phyloP scores from a whole-genome alignment of 441 rosid species.

The Erysimum cheiri region DNA sequence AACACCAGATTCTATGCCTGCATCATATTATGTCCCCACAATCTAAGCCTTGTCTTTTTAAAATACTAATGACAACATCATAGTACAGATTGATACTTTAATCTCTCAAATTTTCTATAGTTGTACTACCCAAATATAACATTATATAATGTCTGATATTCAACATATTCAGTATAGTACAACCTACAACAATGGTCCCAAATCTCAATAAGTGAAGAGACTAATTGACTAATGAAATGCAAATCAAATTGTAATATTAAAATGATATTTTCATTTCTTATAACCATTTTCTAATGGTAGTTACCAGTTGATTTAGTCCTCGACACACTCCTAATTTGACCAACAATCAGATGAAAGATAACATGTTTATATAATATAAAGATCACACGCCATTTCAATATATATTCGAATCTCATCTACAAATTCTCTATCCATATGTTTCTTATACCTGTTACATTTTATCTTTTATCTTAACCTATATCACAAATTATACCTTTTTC shows the following conservation, averaged over 20 bases:
- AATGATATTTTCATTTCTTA: constrained; percentile 22
- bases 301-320: constrained; percentile 5
- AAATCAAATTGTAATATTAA: constrained; percentile 32
- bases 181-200: constrained; percentile 45
- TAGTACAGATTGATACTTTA: constrained; percentile 34
- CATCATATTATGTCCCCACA: constrained; percentile 44
- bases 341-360: too few species aligned
- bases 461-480: constrained; percentile 25
- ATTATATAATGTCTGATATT: constrained; percentile 29
- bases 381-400: constrained; percentile 32
- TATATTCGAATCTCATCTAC: constrained; percentile 18
- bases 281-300: constrained; percentile 8
- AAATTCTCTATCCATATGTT: constrained; percentile 12
- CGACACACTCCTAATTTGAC: constrained; percentile 20
- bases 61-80: constrained; percentile 34
- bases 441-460: constrained; percentile 9
- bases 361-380: too few species aligned
- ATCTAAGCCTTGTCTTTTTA: constrained; percentile 11
- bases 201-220: constrained; percentile 35
- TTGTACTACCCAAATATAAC: not conserved
- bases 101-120: constrained; percentile 3
- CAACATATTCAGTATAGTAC: constrained; percentile 37
- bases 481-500: constrained; percentile 27
- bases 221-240: constrained; percentile 26
- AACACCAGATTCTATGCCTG: constrained; percentile 35